Evolutionary conservation across 2,329 filamentous ascomycete species (phyloP).

Genomic region (Periconia sp.): DNA sequence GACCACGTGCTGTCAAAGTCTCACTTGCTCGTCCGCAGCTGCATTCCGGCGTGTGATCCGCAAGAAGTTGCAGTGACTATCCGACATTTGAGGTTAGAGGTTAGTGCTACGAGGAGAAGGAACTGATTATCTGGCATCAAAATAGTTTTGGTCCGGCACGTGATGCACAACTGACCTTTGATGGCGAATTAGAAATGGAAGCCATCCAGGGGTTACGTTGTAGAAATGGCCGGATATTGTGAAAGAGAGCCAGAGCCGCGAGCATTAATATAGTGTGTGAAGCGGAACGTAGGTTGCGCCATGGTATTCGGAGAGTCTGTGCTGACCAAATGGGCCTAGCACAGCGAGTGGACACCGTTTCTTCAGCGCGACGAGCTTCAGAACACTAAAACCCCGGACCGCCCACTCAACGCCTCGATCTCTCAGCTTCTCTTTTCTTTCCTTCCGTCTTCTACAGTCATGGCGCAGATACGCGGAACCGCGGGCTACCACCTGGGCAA

Average conservation of each 20-base stretch:
- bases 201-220: no score
- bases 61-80: neutral
- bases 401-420: conserved; percentile 30
- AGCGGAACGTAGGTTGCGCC: neutral
- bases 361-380: conserved; percentile 24
- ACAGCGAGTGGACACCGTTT: conserved; percentile 4
- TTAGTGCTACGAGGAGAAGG: conserved; percentile 2
- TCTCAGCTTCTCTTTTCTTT: conserved; percentile 22
- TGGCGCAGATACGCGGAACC: conserved; percentile 67
- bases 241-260: neutral
- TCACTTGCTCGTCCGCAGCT: no score
- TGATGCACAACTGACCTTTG: no score
- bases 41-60: no score
- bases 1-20: neutral
- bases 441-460: conserved; percentile 38
- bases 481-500: conserved; percentile 84
- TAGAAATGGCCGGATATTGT: neutral
- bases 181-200: no score
- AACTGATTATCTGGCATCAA: conserved; percentile 8
- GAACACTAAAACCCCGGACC: conserved; percentile 30
- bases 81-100: conserved; percentile 1
- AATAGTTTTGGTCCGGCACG: neutral
- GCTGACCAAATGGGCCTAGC: conserved; percentile 3
- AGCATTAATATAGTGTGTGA: neutral
- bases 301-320: neutral